phyloP scores from a whole-genome alignment of 2,329 filamentous ascomycete genomes.

The Lachnellula willkommii region DNA sequence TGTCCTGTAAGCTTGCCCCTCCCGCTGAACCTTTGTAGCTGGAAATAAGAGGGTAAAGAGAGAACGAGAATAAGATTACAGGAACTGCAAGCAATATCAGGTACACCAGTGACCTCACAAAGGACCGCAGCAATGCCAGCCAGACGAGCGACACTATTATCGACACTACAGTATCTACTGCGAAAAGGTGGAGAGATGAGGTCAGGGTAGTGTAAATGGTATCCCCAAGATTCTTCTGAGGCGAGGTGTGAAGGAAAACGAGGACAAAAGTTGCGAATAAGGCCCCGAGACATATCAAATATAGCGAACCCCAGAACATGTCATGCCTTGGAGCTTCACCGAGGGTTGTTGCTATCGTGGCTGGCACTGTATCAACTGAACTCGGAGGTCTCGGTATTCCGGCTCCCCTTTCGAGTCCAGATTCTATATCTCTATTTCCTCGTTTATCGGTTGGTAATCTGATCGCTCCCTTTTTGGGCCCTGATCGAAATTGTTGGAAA shows the following conservation, averaged over 20 bases:
- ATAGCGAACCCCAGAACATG: conserved; percentile 86
- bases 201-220: conserved; percentile 89
- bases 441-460: conserved; percentile 24
- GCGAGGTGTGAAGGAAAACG: conserved; percentile 82
- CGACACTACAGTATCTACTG: conserved; percentile 86
- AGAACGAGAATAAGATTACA: conserved; percentile 80
- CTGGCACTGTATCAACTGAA: conserved; percentile 42
- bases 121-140: conserved; percentile 82
- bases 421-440: conserved; percentile 24
- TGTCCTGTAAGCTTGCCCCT: conserved; percentile 78
- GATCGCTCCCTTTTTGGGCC: conserved; percentile 27
- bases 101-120: conserved; percentile 77
- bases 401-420: conserved; percentile 10
- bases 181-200: conserved; percentile 81
- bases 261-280: conserved; percentile 85
- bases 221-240: conserved; percentile 70
- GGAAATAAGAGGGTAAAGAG: conserved; percentile 82
- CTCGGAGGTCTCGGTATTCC: conserved; percentile 26
- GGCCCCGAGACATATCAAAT: conserved; percentile 75
- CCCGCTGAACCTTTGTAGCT: conserved; percentile 76
- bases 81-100: conserved; percentile 80
- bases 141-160: conserved; percentile 83
- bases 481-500: conserved; percentile 52
- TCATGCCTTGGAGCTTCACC: conserved; percentile 76
- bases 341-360: conserved; percentile 52